Conservation (phyloP, 345 rosid genomes). For the Excoecaria agallocha region DNA sequence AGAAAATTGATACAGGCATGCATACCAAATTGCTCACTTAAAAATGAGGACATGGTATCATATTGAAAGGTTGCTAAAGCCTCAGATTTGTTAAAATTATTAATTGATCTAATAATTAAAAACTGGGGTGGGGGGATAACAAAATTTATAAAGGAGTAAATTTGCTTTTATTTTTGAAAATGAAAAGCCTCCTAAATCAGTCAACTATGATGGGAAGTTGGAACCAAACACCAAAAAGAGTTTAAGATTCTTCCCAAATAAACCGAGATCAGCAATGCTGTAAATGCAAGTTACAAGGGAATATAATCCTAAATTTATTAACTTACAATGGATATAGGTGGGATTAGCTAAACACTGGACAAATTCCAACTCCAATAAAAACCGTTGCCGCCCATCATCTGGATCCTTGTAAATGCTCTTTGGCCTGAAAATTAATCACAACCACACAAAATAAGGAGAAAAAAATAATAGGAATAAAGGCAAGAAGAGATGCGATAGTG, state of each 20-base stretch:
- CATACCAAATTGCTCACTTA: neutral
- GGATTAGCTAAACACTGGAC: conserved; percentile 96
- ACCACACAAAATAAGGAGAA: neutral
- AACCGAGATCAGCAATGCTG: neutral
- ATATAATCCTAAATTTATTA: neutral
- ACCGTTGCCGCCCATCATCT: conserved; percentile 83
- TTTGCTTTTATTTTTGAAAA: neutral
- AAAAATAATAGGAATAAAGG: neutral
- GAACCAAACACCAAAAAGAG: neutral
- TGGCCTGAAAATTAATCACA: conserved; percentile 17
- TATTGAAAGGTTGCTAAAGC: neutral
- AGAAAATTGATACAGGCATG: neutral
- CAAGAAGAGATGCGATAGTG: neutral
- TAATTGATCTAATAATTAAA: neutral
- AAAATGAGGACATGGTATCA: neutral
- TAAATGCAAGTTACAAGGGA: neutral
- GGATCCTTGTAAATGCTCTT: conserved; percentile 64
- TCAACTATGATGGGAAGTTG: neutral
- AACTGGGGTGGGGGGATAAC: neutral
- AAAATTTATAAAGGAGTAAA: neutral
- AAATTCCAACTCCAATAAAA: conserved; percentile 88
- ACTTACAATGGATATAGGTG: conserved; percentile 88
- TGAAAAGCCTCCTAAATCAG: neutral
- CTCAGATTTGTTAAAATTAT: neutral
- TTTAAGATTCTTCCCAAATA: neutral